Evolutionary conservation across 2,329 filamentous ascomycete genomes (phyloP), one percentile per base, ranked within the genome.

Genomic region (Diaporthe amygdali): DNA sequence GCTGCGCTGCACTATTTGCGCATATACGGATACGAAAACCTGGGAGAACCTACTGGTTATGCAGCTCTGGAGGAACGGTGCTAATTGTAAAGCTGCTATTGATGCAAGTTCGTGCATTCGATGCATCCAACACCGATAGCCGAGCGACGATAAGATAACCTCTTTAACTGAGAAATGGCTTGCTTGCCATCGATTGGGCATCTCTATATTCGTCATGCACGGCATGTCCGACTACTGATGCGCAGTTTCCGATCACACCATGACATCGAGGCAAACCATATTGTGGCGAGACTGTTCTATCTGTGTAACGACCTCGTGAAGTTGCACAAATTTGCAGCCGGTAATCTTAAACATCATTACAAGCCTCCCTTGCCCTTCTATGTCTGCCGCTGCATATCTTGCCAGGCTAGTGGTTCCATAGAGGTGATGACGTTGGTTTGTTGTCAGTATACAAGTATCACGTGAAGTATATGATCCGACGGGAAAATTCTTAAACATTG

Each of bases 21-120:
- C 59, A 64, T 49, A 64, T 64, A 64, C 59, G 59, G 59, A 47
- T 63, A 63, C 59, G 59, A 14, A 14, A 39, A 14, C 37, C 37
- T 14, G 15, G 6, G 10, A 14, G 37, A 6, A 14, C 6, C 34
- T 30, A 56, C 34, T 30, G 41, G n/a, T 8, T 4, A 47, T 7
- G 27, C 5, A 25, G 8, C 12, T 25, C 17, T 44, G 59, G 47
- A 63, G 59, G n/a, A 49, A 15, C n/a, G 41, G 12, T 14, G 15
- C 30, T 37, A 46, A 22, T 37, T 64, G 30, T 7, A 27, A 37
- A 37, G 25, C 14, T 49, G 30, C 41, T 37, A 37, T 37, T 64
- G 6, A 20, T 49, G 59, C 59, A 25, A 32, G 30, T 15, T 47
- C 22, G 59, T 32, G 12, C 27, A 25, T 34, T 47, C 20, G 56